These are phyloP conservation scores for Erysimum cheiri DNA, from an alignment of 441 rosid genomes.

Conservation along the genomic window DNA sequence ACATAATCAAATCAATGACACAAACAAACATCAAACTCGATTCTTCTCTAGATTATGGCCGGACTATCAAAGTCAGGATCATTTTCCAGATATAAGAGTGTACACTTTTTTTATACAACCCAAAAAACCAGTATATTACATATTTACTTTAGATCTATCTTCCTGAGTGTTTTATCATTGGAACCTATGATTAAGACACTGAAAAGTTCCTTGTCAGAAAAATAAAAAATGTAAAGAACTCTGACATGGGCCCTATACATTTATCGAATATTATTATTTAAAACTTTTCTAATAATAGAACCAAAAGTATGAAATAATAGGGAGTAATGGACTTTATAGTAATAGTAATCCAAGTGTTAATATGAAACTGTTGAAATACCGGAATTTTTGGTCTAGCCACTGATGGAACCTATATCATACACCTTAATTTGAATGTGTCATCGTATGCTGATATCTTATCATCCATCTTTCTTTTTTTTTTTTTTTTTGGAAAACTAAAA, in stretches of 20 bases:
- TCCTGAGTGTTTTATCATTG: slow-evolving; percentile 41
- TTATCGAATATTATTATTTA: neutral
- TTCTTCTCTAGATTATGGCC: neutral
- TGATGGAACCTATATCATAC: slow-evolving; percentile 5
- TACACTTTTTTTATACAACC: neutral
- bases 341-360: slow-evolving; percentile 26
- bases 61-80: neutral
- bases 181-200: slow-evolving; percentile 44
- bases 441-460: too few species aligned
- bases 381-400: slow-evolving; percentile 10
- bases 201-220: slow-evolving; percentile 38
- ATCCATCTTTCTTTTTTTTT: neutral
- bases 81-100: neutral
- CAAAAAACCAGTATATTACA: neutral
- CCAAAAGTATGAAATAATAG: slow-evolving; percentile 27
- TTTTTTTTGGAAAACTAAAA: slow-evolving; percentile 1
- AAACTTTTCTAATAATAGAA: slow-evolving; percentile 25
- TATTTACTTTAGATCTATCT: slow-evolving; percentile 48
- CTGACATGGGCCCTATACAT: slow-evolving; percentile 29
- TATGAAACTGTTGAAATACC: slow-evolving; percentile 10
- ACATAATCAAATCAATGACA: neutral
- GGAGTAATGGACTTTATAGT: neutral
- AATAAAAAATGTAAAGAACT: slow-evolving; percentile 19
- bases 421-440: neutral
- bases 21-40: neutral